Base-by-base conservation (phyloP, 352 stramenopile genomes). In the Saprolegnia diclina region DNA sequence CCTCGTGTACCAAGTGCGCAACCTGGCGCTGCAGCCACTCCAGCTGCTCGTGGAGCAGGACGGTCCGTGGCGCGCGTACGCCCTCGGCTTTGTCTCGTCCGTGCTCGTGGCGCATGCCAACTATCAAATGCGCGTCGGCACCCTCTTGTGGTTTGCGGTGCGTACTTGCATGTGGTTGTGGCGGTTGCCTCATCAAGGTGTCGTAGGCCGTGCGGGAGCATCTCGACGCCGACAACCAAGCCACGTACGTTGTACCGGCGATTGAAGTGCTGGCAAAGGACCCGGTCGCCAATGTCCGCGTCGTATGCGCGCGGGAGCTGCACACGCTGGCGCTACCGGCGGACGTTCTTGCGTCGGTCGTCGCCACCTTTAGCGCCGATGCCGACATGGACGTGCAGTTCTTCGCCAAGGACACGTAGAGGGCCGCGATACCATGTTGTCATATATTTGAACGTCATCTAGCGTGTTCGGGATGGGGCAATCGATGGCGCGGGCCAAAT, bases 1-100 rank as follows among this genome's bases (percentile, higher is more conserved):
- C 26, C 42, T 57, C 35, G 63, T 69, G 18, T 59, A 45, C 53
- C 63, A 69, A 62, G 63, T 69, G n/a, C 63, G 63, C 9, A 52
- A 46, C 10, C 38, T 69, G 22, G 63, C 63, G 32, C 46, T 62
- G 19, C 42, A 69, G 11, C 42, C 63, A 24, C 44, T 59, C 11
- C 52, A 59, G 52, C 52, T 59, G 19, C 35, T 59, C 16, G 24
- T 59, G 24, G 52, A 59, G 35, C 11, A n/a, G 11, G 52, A 65
- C 35, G 53, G 13, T 1, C 37, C n/a, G 4, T 69, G 63, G 63
- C 53, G 45, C 19, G 19, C 14, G 1, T n/a, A 57, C 26, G 46
- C 63, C 9, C 26, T 69, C 19, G 46, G 19, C 19, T 69, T 69
- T 48, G 50, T 69, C 21, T 9, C 19, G 11, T 19, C 21, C 11